phyloP scores from a whole-genome alignment of 495 filamentous ascomycete genomes.

The Aspergillus egyptiacus region DNA sequence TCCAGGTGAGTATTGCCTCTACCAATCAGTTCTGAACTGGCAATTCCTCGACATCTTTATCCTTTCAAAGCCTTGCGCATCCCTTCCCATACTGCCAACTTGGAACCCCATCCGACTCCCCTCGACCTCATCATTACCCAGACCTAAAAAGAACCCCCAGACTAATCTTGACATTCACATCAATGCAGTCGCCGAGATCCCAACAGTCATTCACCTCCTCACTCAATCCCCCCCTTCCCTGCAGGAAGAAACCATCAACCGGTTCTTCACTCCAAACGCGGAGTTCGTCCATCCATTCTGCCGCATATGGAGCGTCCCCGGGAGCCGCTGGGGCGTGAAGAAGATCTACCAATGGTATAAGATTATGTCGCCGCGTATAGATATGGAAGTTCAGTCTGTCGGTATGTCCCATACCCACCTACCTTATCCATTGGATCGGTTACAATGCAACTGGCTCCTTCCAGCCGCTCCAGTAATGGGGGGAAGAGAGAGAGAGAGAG shows the following conservation, averaged over 20 bases:
- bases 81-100: not conserved
- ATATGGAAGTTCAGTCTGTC: conserved; percentile 60
- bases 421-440: not conserved
- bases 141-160: no score
- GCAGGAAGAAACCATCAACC: conserved; percentile 57
- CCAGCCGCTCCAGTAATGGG: no score
- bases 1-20: conserved; percentile 34
- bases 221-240: conserved; percentile 56
- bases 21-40: no score
- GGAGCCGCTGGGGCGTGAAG: conserved; percentile 54
- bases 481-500: not conserved
- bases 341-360: conserved; percentile 84
- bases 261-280: conserved; percentile 63
- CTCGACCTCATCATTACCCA: no score
- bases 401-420: conserved; percentile 38
- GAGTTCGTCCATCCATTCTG: conserved; percentile 79
- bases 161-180: no score
- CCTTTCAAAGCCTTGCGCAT: not conserved
- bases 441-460: not conserved
- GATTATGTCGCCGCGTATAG: conserved; percentile 69
- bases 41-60: not conserved
- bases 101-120: conserved; percentile 2
- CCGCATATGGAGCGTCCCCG: conserved; percentile 54
- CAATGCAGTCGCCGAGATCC: conserved; percentile 48
- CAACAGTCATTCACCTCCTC: conserved; percentile 57